Evolutionary conservation across 139 green algal species (phyloP).

Genomic region (Auxenochlorella pyrenoidosa): DNA sequence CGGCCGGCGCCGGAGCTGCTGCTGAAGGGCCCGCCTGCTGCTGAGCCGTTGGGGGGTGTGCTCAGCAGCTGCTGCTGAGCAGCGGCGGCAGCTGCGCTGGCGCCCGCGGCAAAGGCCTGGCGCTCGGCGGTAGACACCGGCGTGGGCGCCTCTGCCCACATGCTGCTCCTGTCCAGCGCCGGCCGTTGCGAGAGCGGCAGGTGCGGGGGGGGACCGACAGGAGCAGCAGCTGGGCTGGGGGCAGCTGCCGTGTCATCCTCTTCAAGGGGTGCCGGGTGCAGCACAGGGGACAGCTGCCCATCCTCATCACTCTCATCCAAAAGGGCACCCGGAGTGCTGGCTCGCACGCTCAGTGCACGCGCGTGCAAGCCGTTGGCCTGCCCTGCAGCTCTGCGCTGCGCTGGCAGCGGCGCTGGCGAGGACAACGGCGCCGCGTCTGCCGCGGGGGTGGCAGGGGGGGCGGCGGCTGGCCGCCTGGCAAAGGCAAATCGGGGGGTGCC

Average conservation of each 20-base stretch:
- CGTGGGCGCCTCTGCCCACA: slow-evolving; percentile 4
- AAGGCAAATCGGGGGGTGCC: slow-evolving; percentile 15
- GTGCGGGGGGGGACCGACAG: background rate
- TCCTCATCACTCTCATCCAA: background rate
- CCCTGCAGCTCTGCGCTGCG: background rate
- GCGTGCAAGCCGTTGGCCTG: too few relatives aligned
- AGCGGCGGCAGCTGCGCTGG: background rate
- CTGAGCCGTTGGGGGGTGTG: too few relatives aligned
- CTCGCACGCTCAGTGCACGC: too few relatives aligned
- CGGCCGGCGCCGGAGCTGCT: background rate
- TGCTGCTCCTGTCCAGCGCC: slow-evolving; percentile 21
- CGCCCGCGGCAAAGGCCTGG: background rate
- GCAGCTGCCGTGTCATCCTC: background rate
- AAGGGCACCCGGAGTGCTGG: too few relatives aligned
- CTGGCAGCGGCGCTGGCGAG: background rate
- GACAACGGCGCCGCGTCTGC: background rate
- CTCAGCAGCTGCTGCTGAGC: background rate
- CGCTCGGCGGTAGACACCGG: background rate
- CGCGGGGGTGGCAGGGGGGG: background rate
- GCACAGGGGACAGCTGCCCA: background rate
- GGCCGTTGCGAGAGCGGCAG: background rate
- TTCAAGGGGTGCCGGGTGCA: background rate
- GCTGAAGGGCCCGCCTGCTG: background rate
- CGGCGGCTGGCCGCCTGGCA: background rate
- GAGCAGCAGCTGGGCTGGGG: background rate